Evolutionary conservation across 441 rosid species (phyloP).

Genomic region (Corymbia citriodora): DNA sequence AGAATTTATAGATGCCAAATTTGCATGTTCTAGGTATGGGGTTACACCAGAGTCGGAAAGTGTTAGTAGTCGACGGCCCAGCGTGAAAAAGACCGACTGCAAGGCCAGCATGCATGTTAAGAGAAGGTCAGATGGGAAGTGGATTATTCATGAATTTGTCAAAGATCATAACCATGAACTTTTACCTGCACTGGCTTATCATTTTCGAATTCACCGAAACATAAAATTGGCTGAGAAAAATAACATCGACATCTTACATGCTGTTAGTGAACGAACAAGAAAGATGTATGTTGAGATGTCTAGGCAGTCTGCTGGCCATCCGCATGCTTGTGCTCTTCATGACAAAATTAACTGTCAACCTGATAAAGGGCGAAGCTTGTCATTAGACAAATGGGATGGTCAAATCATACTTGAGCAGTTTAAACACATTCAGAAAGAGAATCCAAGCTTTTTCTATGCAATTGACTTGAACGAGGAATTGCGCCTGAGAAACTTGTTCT

Average conservation of each 20-base stretch:
- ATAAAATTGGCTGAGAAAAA: conserved; percentile 78
- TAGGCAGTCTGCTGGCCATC: conserved; percentile 42
- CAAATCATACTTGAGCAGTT: conserved; percentile 6
- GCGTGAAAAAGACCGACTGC: conserved; percentile 18
- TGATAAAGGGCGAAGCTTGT: conserved; percentile 21
- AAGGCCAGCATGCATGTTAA: conserved; percentile 26
- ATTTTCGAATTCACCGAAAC: conserved; percentile 70
- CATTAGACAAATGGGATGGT: conserved; percentile 8
- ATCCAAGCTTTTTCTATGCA: conserved; percentile 7
- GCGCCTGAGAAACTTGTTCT: conserved; percentile 11
- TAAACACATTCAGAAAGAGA: conserved; percentile 9
- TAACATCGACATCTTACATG: conserved; percentile 66
- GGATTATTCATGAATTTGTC: conserved; percentile 20
- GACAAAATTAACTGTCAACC: conserved; percentile 21
- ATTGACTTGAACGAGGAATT: conserved; percentile 13
- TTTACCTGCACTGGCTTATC: conserved; percentile 64
- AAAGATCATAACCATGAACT: conserved; percentile 29
- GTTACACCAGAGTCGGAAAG: conserved; percentile 13
- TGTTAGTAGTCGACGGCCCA: conserved; percentile 5
- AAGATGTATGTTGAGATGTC: conserved; percentile 68
- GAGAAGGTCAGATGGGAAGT: conserved; percentile 20
- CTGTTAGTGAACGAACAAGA: conserved; percentile 56
- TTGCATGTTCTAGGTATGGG: conserved; percentile 16
- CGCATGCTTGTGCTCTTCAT: conserved; percentile 14
- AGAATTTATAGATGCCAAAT: conserved; percentile 15